A percentile compares a stretch with the other conserved stretches of the same genome.
phyloP scores from a whole-genome alignment of 73 alveolate species.

The Paramecium caudatum region DNA sequence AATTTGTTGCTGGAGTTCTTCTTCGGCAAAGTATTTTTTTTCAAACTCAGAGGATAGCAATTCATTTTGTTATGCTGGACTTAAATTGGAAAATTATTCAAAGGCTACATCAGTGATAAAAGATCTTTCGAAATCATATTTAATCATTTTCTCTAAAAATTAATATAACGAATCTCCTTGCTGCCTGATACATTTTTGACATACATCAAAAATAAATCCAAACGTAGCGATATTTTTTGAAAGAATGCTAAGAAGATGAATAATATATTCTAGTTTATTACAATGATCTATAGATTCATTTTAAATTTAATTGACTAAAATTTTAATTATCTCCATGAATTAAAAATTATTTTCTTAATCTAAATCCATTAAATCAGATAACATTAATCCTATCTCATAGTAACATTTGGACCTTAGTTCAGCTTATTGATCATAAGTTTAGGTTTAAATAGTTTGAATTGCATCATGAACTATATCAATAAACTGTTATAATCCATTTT shows the following conservation, averaged over 20 bases:
- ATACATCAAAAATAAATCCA: neutral
- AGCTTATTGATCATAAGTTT: slow-evolving; percentile 15
- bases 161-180: neutral
- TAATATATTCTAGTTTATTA: neutral
- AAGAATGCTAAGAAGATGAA: slow-evolving; percentile 4
- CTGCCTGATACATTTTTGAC: neutral
- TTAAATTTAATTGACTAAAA: neutral
- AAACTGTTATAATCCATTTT: neutral
- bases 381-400: neutral
- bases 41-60: neutral
- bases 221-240: neutral
- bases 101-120: slow-evolving; percentile 2
- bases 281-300: neutral
- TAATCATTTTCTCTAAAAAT: neutral
- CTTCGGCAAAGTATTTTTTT: neutral
- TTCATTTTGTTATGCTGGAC: neutral
- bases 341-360: neutral
- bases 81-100: neutral
- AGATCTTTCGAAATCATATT: neutral
- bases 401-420: neutral
- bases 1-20: neutral
- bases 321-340: neutral
- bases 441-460: neutral
- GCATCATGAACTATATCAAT: neutral
- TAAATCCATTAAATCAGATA: neutral